phyloP scores from a whole-genome alignment of 768 basidiomycete species.

The Lactarius akahatsu region DNA sequence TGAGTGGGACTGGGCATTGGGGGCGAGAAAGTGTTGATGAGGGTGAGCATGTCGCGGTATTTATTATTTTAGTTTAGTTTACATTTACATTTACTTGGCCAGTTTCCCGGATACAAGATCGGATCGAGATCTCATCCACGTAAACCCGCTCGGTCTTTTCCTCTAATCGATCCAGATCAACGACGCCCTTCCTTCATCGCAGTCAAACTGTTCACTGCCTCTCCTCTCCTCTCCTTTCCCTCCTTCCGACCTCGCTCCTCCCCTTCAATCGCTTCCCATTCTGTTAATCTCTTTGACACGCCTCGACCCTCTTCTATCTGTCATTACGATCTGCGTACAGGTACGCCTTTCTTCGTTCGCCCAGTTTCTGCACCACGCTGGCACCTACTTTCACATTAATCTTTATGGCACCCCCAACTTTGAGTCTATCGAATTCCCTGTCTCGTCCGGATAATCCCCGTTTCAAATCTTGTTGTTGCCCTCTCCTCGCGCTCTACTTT shows the following conservation, averaged over 20 bases:
- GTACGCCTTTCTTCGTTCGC: background rate
- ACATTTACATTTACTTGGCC: background rate
- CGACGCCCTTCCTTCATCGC: conserved; percentile 2
- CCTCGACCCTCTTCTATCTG: background rate
- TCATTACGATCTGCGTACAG: background rate
- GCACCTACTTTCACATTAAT: background rate
- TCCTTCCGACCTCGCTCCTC: background rate
- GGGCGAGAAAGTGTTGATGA: conserved; percentile 13
- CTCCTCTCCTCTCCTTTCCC: conserved; percentile 16
- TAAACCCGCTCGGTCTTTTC: conserved; percentile 27
- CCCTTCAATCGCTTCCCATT: background rate
- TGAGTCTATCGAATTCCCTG: background rate
- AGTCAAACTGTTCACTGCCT: background rate
- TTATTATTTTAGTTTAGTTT: conserved; percentile 13
- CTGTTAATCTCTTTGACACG: background rate
- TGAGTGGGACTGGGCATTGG: conserved; percentile 9
- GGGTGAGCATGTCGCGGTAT: conserved; percentile 6
- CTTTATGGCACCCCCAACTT: background rate
- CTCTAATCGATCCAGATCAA: conserved; percentile 20
- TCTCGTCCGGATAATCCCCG: conserved; percentile 22
- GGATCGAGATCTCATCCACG: conserved; percentile 22
- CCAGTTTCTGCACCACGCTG: background rate
- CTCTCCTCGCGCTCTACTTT: background rate
- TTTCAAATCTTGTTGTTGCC: background rate
- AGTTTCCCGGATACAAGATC: background rate